Evolutionary conservation across 2,329 filamentous ascomycete species (phyloP).

Genomic region (Penicillium capsulatum): DNA sequence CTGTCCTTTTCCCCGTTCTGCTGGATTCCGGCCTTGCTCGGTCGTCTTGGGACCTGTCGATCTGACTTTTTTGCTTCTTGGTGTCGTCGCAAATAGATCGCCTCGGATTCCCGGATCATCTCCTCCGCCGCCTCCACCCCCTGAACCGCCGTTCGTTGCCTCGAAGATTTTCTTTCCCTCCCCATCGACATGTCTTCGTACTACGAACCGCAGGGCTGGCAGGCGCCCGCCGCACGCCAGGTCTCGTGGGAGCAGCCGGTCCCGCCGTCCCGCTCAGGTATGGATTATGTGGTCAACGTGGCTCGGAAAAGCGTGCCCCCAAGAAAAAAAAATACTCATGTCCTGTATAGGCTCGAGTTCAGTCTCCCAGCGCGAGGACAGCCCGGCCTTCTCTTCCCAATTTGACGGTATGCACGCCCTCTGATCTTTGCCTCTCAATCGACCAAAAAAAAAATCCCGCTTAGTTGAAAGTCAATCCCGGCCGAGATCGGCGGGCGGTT

Average conservation of each 20-base stretch:
- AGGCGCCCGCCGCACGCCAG: slow-evolving; percentile 56
- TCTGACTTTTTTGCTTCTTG: slow-evolving; percentile 21
- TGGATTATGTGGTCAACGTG: slow-evolving; percentile 19
- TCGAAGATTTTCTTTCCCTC: slow-evolving; percentile 15
- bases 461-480: too few relatives aligned
- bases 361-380: slow-evolving; percentile 68
- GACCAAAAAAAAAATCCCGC: not conserved
- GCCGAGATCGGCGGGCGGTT: too few relatives aligned
- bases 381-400: slow-evolving; percentile 75
- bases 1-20: too few relatives aligned
- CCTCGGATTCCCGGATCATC: slow-evolving; percentile 24
- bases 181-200: slow-evolving; percentile 55
- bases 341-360: slow-evolving; percentile 64
- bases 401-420: slow-evolving; percentile 68
- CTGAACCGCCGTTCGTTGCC: slow-evolving; percentile 20
- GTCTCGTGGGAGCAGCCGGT: slow-evolving; percentile 68
- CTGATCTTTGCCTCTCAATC: slow-evolving; percentile 1
- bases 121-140: slow-evolving; percentile 19
- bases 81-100: slow-evolving; percentile 21
- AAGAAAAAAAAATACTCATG: slow-evolving; percentile 4
- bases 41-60: slow-evolving; percentile 5
- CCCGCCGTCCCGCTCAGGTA: slow-evolving; percentile 69
- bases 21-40: too few relatives aligned
- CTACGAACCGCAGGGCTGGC: slow-evolving; percentile 65
- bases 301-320: too few relatives aligned